These are phyloP conservation scores for Oryza longistaminata DNA, from an alignment of 176 grass and related monocot genomes.

Conservation along the genomic window DNA sequence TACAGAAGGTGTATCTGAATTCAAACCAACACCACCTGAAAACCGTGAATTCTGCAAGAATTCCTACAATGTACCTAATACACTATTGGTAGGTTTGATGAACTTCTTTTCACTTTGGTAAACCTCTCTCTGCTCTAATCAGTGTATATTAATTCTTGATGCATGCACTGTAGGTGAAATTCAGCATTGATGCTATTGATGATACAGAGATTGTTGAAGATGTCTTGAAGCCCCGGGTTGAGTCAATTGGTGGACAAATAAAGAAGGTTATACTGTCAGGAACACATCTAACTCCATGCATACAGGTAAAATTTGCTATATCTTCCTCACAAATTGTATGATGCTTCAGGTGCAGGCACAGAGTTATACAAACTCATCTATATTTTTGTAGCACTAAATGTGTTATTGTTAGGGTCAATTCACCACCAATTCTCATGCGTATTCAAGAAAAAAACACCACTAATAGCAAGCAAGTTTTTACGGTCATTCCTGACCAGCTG, in stretches of 20 bases:
- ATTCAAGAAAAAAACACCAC: neutral
- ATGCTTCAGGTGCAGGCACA: neutral
- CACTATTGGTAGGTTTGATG: conserved; percentile 58
- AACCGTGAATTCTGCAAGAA: conserved; percentile 90
- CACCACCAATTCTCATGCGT: neutral
- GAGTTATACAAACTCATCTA: neutral
- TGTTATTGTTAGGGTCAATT: neutral
- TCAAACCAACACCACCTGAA: conserved; percentile 78
- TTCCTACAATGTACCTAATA: conserved; percentile 70
- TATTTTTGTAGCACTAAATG: neutral
- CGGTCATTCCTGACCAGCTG: neutral
- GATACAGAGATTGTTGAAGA: conserved; percentile 81
- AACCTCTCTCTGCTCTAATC: conserved; percentile 16
- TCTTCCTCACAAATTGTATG: conserved; percentile 8
- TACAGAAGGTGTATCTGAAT: conserved; percentile 85
- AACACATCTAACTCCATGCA: conserved; percentile 91
- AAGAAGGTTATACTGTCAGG: conserved; percentile 70
- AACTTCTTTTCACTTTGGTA: neutral
- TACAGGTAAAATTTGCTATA: conserved; percentile 59
- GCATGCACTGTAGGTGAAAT: conserved; percentile 67
- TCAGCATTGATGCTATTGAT: conserved; percentile 81
- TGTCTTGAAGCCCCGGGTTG: conserved; percentile 61
- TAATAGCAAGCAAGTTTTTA: neutral
- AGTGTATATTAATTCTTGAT: neutral
- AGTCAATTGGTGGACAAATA: conserved; percentile 64